Percentiles rank a stretch among this genome's conserved stretches.
These are phyloP conservation scores for Lachnellula hyalina DNA, from an alignment of 2,329 filamentous ascomycete genomes.

Conservation along the genomic window DNA sequence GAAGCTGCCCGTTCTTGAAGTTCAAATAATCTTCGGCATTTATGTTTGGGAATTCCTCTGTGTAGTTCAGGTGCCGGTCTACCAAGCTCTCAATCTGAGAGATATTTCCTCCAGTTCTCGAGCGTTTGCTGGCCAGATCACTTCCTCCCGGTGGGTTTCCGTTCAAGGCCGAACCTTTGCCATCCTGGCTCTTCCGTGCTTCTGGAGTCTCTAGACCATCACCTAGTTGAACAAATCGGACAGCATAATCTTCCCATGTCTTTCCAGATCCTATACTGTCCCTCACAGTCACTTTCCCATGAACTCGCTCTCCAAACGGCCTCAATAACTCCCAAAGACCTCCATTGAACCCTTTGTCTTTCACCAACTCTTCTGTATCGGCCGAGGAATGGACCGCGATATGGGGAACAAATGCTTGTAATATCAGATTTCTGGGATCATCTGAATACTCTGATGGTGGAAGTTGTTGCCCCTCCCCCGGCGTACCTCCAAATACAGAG, in stretches of 20 bases:
- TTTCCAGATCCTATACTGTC: slow-evolving; percentile 84
- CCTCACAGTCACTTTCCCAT: slow-evolving; percentile 82
- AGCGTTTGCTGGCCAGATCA: slow-evolving; percentile 14
- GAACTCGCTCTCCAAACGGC: slow-evolving; percentile 83
- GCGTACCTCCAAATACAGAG: slow-evolving; percentile 48
- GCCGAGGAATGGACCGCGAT: slow-evolving; percentile 81
- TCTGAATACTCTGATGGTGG: slow-evolving; percentile 20
- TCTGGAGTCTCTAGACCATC: slow-evolving; percentile 48
- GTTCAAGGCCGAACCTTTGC: slow-evolving; percentile 17
- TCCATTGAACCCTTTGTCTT: slow-evolving; percentile 75
- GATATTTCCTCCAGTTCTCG: slow-evolving; percentile 45
- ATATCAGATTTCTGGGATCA: slow-evolving; percentile 61
- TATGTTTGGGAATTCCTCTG: slow-evolving; percentile 46
- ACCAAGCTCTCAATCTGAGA: slow-evolving; percentile 74
- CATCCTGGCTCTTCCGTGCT: slow-evolving; percentile 30
- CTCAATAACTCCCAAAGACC: slow-evolving; percentile 81
- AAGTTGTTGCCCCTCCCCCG: slow-evolving; percentile 29
- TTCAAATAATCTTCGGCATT: slow-evolving; percentile 33
- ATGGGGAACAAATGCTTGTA: slow-evolving; percentile 83
- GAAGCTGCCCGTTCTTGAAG: slow-evolving; percentile 30
- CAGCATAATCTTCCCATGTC: slow-evolving; percentile 81
- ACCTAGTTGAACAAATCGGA: slow-evolving; percentile 75
- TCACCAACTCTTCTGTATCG: slow-evolving; percentile 76
- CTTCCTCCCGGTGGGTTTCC: slow-evolving; percentile 14
- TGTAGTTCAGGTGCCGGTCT: slow-evolving; percentile 70